Evolutionary conservation across 2,329 filamentous ascomycete genomes (phyloP).

Genomic region (Metarhizium guizhouense): DNA sequence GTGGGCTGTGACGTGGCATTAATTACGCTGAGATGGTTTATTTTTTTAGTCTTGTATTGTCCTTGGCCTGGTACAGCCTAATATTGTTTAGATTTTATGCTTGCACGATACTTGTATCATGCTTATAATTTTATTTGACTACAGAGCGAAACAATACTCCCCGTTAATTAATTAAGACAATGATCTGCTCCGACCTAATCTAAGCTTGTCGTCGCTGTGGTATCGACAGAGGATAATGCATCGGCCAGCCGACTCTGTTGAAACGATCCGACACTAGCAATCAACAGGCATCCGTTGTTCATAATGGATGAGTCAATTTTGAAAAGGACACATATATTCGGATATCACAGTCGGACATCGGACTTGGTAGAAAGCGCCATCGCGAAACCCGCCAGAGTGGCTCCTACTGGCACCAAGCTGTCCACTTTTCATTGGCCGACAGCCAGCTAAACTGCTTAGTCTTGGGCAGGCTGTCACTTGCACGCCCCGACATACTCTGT

Average conservation of each 20-base stretch:
- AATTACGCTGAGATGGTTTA: too few relatives aligned
- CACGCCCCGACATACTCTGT: too few relatives aligned
- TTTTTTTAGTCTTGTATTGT: too few relatives aligned
- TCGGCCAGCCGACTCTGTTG: background rate
- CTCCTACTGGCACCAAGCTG: background rate
- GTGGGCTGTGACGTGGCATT: too few relatives aligned
- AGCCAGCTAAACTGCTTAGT: too few relatives aligned
- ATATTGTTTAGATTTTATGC: too few relatives aligned
- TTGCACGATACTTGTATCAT: too few relatives aligned
- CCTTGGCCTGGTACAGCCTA: too few relatives aligned
- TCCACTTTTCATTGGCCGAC: background rate
- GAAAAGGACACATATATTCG: slow-evolving; percentile 10
- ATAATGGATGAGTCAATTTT: slow-evolving; percentile 8
- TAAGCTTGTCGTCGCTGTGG: background rate
- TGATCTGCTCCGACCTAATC: background rate
- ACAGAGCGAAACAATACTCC: too few relatives aligned
- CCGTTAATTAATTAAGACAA: background rate
- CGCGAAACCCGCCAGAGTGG: background rate
- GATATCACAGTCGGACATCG: background rate
- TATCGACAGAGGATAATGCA: background rate
- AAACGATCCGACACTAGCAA: background rate
- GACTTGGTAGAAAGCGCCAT: background rate
- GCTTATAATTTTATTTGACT: too few relatives aligned
- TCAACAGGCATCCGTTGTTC: background rate
- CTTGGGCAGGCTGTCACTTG: too few relatives aligned